Evolutionary conservation across 2,329 filamentous ascomycete species (phyloP), one percentile per base, ranked within the genome.

Genomic region (Westerdykella ornata): DNA sequence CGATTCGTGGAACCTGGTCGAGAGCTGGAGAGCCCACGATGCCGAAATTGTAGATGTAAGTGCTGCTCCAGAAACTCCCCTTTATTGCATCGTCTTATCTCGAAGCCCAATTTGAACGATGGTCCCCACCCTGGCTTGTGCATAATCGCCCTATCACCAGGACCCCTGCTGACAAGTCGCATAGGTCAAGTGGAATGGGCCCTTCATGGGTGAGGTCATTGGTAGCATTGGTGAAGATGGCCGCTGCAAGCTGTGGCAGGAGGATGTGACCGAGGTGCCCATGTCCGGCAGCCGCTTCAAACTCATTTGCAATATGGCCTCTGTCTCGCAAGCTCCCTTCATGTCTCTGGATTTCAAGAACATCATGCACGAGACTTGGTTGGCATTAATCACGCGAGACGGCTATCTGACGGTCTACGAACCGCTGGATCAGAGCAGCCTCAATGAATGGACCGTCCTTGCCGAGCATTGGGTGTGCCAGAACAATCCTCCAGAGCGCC

Each of bases 181-280:
- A 37, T 59, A 90, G 86, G 81, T 94, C 41, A 87, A 92, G 74
- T 97, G 90, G 89, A 85, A 94, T 43, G 87, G 88, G 1, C 85
- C 88, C 0, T 90, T 86, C 48, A 82, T 92, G 45, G 92, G 92
- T 52, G 88, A 92, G 60, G 79, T 94, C 55, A 73, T 97, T 53
- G 89, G 84, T 42, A 94, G 85, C 40, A 84, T 96, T 45, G 88
- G 86, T 48, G 85, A 90, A 57, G 90, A 96, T 57, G 87, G 90
- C 57, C 82, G 83, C 64, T 88, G 94, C 72, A 87, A 88, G 62
- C 75, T 97, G 50, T 97, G 90, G 90, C 83, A 85, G 46, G 90
- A 96, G 69, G 88, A 96, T 66, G 81, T 85, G 13, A 84, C 82
- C 1, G 84, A 92, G 37, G 76, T 85, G 1, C 81, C 83, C 0